Base-by-base conservation (phyloP, 2,329 filamentous ascomycete species). In the Sporothrix pallida region DNA sequence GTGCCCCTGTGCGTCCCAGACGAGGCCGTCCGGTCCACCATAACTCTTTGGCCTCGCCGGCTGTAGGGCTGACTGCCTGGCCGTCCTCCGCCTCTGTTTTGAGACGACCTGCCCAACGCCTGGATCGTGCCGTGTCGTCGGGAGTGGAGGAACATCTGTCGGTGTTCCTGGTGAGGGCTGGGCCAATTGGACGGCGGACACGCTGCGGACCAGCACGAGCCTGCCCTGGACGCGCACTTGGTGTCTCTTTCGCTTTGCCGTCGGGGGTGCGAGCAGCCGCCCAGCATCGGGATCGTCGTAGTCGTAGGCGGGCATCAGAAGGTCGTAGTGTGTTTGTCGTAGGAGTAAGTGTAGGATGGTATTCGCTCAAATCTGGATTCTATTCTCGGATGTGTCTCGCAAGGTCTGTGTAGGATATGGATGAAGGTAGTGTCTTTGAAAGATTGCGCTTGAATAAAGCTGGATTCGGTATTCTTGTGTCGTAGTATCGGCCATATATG, bases 211-310 rank as follows among this genome's bases (percentile, higher is more conserved):
- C 6, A 80, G 75, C 3, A 80, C 81, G 37, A 83, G 77, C 6
- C 77, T 78, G n/a, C 81, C 82, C 74, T 83, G 82, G 2, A 83
- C 77, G 70, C 82, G 80, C 17, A 83, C 81, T 46, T 78, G 79
- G 75, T 82, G 82, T 37, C 75, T 77, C 44, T 76, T 79, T n/a
- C 76, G 78, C 56, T 58, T 42, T 74, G 70, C 31, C 2, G 74
- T 5, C 6, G 54, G 73, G 52, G 75, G 73, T 17, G 80, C 79
- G 2, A 82, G 77, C 54, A 82, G 78, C 2, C 76, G 78, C 9
- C 44, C 70, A 10, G 70, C 56, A 9, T 63, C 56, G 23, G 70
- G 58, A 58, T 37, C 69, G 26, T 54, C 12, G 17, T 2, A 20
- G 52, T 23, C 69, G 69, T 58, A 71, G 23, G 54, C 31, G 44